phyloP scores from a whole-genome alignment of 345 rosid species.

The Salix udensis region DNA sequence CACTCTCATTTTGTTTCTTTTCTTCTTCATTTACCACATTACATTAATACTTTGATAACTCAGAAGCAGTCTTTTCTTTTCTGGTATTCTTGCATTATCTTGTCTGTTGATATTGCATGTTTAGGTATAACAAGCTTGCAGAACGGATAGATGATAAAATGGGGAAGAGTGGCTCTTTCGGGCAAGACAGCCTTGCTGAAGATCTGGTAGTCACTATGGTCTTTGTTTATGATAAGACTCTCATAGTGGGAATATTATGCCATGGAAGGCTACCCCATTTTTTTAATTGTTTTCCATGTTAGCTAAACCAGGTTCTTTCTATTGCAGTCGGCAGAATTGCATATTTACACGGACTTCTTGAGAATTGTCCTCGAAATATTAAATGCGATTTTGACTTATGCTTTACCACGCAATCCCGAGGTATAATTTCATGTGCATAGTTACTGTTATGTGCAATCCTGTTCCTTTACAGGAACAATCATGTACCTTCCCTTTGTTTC shows the following conservation, averaged over 20 bases:
- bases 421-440: constrained; percentile 27
- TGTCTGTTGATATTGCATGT: constrained; percentile 18
- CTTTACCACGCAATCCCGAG: constrained; percentile 95
- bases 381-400: constrained; percentile 89
- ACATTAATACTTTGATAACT: constrained; percentile 4
- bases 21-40: constrained; percentile 1
- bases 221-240: constrained; percentile 10
- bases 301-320: constrained; percentile 13
- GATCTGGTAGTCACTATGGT: constrained; percentile 52
- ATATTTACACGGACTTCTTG: constrained; percentile 90
- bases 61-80: neutral
- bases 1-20: constrained; percentile 6
- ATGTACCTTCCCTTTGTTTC: neutral
- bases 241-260: neutral
- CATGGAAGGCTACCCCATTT: neutral
- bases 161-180: constrained; percentile 47
- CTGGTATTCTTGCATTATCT: neutral
- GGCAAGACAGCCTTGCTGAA: constrained; percentile 53
- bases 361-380: constrained; percentile 93
- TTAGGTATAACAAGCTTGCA: constrained; percentile 84
- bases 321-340: constrained; percentile 84
- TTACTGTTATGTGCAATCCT: neutral
- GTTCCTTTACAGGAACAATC: neutral
- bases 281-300: constrained; percentile 3
- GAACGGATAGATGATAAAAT: constrained; percentile 58